Evolutionary conservation across 441 rosid species (phyloP).

Genomic region (Biscutella laevigata): DNA sequence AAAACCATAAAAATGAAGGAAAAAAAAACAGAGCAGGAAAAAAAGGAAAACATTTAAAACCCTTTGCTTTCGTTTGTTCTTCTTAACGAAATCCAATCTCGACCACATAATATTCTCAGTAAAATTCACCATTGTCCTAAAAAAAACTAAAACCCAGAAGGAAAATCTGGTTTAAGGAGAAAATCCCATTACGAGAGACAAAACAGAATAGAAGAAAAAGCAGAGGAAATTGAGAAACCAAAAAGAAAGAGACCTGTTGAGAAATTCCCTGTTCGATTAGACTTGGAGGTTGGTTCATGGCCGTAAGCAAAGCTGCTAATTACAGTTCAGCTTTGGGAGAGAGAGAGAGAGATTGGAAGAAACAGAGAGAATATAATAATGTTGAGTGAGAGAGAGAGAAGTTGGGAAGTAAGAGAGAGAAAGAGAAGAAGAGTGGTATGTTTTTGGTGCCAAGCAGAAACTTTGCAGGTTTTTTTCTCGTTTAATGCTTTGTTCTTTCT

Average conservation of each 20-base stretch:
- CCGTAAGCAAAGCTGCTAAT: constrained; percentile 3
- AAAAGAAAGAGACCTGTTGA: constrained; percentile 31
- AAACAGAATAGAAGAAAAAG: background rate
- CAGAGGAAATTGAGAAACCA: background rate
- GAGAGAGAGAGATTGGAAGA: constrained; percentile 6
- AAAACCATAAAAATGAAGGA: constrained; percentile 12
- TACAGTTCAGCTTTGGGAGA: constrained; percentile 2
- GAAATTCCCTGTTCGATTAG: constrained; percentile 37
- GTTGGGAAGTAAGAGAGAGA: constrained; percentile 30
- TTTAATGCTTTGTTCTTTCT: constrained; percentile 34
- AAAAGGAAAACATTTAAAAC: background rate
- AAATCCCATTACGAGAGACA: background rate
- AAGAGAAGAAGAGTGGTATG: constrained; percentile 23
- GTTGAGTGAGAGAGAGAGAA: constrained; percentile 28
- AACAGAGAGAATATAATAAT: constrained; percentile 27
- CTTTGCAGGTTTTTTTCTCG: constrained; percentile 34
- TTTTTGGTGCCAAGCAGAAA: constrained; percentile 26
- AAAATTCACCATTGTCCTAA: constrained; percentile 15
- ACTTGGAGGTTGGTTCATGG: constrained; percentile 46
- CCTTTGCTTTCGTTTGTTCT: constrained; percentile 10
- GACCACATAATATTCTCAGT: constrained; percentile 10
- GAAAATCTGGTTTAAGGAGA: no score
- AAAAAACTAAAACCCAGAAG: constrained; percentile 13
- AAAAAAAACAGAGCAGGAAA: constrained; percentile 2
- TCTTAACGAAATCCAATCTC: constrained; percentile 13